A percentile compares a stretch with the other conserved stretches of the same genome.
Evolutionary conservation across 768 basidiomycete genomes (phyloP).

Genomic region (Zangia roseola): DNA sequence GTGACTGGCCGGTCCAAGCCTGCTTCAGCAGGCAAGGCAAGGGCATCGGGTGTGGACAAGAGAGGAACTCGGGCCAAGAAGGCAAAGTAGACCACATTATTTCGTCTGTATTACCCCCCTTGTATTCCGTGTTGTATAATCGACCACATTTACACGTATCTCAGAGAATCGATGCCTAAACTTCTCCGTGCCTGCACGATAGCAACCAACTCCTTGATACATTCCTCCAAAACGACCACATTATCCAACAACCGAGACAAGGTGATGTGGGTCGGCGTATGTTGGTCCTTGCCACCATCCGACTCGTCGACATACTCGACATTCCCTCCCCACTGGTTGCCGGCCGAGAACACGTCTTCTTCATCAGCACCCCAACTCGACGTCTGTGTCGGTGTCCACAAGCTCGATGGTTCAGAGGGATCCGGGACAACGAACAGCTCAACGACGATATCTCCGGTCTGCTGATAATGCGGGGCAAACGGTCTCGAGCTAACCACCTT

Average conservation of each 20-base stretch:
- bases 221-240: conserved; percentile 92
- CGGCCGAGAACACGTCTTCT: conserved; percentile 67
- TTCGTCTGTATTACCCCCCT: neutral
- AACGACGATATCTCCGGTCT: conserved; percentile 68
- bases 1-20: conserved; percentile 63
- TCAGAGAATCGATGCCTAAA: conserved; percentile 79
- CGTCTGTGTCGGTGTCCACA: conserved; percentile 60
- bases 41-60: conserved; percentile 28
- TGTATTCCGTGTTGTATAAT: conserved; percentile 1
- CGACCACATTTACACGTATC: conserved; percentile 55
- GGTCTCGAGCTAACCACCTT: conserved; percentile 64
- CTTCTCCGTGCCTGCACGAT: conserved; percentile 81
- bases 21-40: conserved; percentile 50
- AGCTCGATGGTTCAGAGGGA: conserved; percentile 46
- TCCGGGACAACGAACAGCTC: conserved; percentile 66
- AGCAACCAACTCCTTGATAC: conserved; percentile 88
- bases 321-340: conserved; percentile 40
- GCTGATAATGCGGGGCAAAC: conserved; percentile 81
- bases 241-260: conserved; percentile 89
- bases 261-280: conserved; percentile 50
- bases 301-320: conserved; percentile 19
- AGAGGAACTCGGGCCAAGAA: conserved; percentile 35
- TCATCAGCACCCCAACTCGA: conserved; percentile 57
- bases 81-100: conserved; percentile 20
- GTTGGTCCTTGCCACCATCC: conserved; percentile 25